Percentiles rank a stretch among this genome's conserved stretches.
phyloP scores from a whole-genome alignment of 177 flowering plant species.

The Vitis hybrid region DNA sequence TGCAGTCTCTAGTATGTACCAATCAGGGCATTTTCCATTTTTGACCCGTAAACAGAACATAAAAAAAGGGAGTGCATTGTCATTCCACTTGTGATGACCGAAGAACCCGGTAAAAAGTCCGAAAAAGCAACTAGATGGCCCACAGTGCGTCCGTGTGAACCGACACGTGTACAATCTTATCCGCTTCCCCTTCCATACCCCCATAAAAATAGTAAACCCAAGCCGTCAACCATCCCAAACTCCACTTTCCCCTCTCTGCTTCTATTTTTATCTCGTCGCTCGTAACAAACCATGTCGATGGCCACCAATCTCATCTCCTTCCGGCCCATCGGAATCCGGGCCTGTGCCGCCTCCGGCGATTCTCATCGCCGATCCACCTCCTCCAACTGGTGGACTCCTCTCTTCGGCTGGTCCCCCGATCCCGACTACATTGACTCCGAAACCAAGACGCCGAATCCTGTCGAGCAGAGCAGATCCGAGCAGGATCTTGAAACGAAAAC shows the following conservation, averaged over 20 bases:
- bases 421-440: constrained; percentile 66
- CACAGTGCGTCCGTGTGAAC: constrained; percentile 1
- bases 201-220: neutral
- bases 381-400: constrained; percentile 72
- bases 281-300: constrained; percentile 24
- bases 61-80: neutral
- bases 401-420: constrained; percentile 68
- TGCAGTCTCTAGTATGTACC: too few species aligned
- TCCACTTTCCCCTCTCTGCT: neutral
- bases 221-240: neutral
- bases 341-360: constrained; percentile 31
- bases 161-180: constrained; percentile 47
- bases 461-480: constrained; percentile 5
- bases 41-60: neutral
- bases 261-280: too few species aligned
- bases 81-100: constrained; percentile 14
- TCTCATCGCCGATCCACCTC: constrained; percentile 20
- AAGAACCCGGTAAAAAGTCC: constrained; percentile 22
- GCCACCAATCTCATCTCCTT: constrained; percentile 39
- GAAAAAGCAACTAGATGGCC: constrained; percentile 3
- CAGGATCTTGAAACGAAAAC: constrained; percentile 14
- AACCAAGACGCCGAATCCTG: neutral
- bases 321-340: constrained; percentile 32
- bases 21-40: neutral
- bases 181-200: constrained; percentile 16